A percentile compares a stretch with the other conserved stretches of the same genome.
These are phyloP conservation scores for Ceratobasidium theobromae DNA, from an alignment of 1,284 basidiomycete genomes.

Conservation along the genomic window DNA sequence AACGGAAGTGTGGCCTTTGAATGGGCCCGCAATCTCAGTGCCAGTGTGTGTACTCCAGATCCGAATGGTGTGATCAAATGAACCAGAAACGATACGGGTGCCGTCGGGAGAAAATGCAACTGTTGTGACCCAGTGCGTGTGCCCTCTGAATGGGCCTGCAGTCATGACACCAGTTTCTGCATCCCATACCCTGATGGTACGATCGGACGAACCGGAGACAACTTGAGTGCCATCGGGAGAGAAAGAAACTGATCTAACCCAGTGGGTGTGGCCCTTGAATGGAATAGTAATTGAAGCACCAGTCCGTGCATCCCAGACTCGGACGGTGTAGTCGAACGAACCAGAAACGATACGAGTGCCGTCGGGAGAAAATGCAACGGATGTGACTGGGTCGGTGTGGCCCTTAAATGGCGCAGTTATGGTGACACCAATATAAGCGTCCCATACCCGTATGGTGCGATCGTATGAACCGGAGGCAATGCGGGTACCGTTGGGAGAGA, in stretches of 20 bases:
- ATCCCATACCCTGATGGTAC: slow-evolving; percentile 10
- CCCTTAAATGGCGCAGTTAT: neutral
- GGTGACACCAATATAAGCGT: neutral
- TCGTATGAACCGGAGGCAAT: neutral
- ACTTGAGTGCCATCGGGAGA: neutral
- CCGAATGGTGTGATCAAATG: neutral
- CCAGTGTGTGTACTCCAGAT: too few species aligned
- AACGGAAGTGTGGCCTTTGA: too few species aligned
- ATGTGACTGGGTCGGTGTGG: neutral
- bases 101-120: slow-evolving; percentile 13
- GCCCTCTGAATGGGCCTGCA: neutral
- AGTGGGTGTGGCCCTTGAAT: neutral
- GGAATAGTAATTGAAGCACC: neutral
- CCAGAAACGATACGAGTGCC: neutral
- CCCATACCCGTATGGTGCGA: neutral
- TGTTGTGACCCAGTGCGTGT: neutral
- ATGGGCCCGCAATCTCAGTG: too few species aligned
- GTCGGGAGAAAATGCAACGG: neutral
- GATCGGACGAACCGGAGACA: slow-evolving; percentile 1
- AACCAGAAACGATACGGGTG: neutral
- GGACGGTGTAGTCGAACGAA: neutral
- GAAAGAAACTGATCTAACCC: neutral
- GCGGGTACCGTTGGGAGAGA: neutral
- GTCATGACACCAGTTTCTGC: neutral
- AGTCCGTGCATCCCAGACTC: neutral